phyloP scores from a whole-genome alignment of 768 basidiomycete genomes.

The Agaricus bisporus region DNA sequence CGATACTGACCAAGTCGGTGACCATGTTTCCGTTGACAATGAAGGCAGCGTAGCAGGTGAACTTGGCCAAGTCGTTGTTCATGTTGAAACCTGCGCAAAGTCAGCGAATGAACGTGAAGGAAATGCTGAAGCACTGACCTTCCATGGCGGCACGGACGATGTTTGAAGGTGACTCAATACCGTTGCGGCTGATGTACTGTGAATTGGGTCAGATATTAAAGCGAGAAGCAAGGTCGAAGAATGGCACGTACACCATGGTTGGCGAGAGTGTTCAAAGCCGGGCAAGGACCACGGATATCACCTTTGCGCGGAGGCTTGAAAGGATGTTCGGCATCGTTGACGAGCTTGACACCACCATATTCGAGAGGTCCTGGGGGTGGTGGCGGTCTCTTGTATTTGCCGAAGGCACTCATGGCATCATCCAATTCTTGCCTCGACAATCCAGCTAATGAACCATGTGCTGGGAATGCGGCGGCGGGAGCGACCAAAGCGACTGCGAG shows the following conservation, averaged over 20 bases:
- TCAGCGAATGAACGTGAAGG: no score
- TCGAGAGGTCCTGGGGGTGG: background rate
- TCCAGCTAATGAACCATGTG: slow-evolving; percentile 18
- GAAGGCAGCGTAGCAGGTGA: slow-evolving; percentile 13
- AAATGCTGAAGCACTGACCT: background rate
- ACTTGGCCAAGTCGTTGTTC: slow-evolving; percentile 11
- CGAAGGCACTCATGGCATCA: background rate
- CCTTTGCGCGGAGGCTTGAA: slow-evolving; percentile 8
- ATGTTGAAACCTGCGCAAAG: slow-evolving; percentile 15
- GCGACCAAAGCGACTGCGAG: background rate
- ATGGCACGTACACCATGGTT: slow-evolving; percentile 12
- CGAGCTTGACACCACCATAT: slow-evolving; percentile 9
- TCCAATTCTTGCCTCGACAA: slow-evolving; percentile 16
- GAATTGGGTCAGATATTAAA: background rate
- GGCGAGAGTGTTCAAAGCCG: slow-evolving; percentile 15
- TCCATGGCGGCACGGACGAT: slow-evolving; percentile 11
- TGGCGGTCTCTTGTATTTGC: background rate
- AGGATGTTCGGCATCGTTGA: slow-evolving; percentile 12
- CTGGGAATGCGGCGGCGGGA: slow-evolving; percentile 13
- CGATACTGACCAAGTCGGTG: slow-evolving; percentile 15
- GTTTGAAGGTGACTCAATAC: slow-evolving; percentile 10
- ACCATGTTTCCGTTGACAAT: slow-evolving; percentile 15
- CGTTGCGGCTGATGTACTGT: slow-evolving; percentile 11
- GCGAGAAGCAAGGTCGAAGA: background rate
- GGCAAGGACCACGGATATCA: slow-evolving; percentile 15